These are phyloP conservation scores for Marasmius sp. DNA, from an alignment of 1,284 basidiomycete species.

Conservation along the genomic window DNA sequence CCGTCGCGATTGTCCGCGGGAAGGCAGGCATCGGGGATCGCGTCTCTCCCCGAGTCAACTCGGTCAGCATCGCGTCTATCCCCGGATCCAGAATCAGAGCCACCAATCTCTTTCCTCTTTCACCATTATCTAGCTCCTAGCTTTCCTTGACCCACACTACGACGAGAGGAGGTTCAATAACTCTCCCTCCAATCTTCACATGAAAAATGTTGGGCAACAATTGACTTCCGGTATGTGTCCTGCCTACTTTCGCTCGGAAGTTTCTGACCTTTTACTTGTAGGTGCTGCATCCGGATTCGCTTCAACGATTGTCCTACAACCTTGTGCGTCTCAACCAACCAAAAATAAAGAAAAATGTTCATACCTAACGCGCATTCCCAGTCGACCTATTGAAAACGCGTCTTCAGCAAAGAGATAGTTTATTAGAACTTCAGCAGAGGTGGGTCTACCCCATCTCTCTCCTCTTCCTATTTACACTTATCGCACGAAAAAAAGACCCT, in stretches of 20 bases:
- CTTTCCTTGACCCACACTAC: too few species aligned
- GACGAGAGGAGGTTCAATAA: too few species aligned
- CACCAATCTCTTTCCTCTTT: too few species aligned
- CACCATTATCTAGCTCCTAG: too few species aligned
- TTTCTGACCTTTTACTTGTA: slow-evolving; percentile 23
- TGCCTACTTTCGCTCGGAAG: background rate
- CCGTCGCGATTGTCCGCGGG: too few species aligned
- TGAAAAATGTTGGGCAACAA: slow-evolving; percentile 74
- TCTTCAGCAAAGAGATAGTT: slow-evolving; percentile 73
- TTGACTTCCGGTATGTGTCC: slow-evolving; percentile 59
- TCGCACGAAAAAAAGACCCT: slow-evolving; percentile 33
- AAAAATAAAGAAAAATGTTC: too few species aligned
- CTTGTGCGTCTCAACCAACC: slow-evolving; percentile 52
- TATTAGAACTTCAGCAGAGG: slow-evolving; percentile 14
- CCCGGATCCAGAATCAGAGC: too few species aligned
- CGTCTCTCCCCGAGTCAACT: too few species aligned
- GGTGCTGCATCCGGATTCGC: slow-evolving; percentile 76
- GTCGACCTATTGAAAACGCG: slow-evolving; percentile 90
- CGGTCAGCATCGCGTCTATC: too few species aligned
- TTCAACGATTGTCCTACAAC: slow-evolving; percentile 75
- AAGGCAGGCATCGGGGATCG: too few species aligned
- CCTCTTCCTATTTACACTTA: slow-evolving; percentile 4
- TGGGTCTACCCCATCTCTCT: background rate
- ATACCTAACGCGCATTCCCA: slow-evolving; percentile 31
- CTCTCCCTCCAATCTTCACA: slow-evolving; percentile 20